Evolutionary conservation across 371 early-diverging fungal genomes (phyloP).

Genomic region (Blakeslea trispora): DNA sequence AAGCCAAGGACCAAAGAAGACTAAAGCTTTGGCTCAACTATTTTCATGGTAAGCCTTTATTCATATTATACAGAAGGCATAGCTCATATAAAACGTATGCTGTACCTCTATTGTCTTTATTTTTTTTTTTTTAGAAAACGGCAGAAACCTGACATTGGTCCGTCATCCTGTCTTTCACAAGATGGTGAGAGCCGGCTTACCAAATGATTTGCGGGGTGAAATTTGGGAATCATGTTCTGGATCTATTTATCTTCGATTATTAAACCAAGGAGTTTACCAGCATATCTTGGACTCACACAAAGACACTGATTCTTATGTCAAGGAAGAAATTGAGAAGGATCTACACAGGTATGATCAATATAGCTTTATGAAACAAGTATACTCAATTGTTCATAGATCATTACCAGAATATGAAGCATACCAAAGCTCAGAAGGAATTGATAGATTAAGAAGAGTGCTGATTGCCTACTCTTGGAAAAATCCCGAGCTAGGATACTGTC

Average conservation of each 20-base stretch:
- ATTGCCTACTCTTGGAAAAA: constrained; percentile 85
- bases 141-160: constrained; percentile 87
- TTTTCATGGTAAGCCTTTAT: constrained; percentile 54
- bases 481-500: constrained; percentile 96
- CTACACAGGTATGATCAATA: constrained; percentile 68
- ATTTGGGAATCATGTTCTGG: constrained; percentile 97
- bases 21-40: constrained; percentile 75
- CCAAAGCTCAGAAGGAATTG: constrained; percentile 89
- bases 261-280: constrained; percentile 81
- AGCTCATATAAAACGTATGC: too few relatives aligned
- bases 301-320: constrained; percentile 65
- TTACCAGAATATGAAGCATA: constrained; percentile 96
- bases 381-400: constrained; percentile 37
- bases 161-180: constrained; percentile 80
- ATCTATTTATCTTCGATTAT: constrained; percentile 82
- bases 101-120: too few relatives aligned
- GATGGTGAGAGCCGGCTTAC: constrained; percentile 89
- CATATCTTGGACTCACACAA: constrained; percentile 69
- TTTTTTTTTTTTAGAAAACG: too few relatives aligned
- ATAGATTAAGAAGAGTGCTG: constrained; percentile 86
- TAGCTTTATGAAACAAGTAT: too few relatives aligned
- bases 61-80: too few relatives aligned
- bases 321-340: constrained; percentile 98
- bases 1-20: constrained; percentile 73
- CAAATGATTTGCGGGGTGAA: constrained; percentile 91